phyloP scores from a whole-genome alignment of 2,329 filamentous ascomycete genomes.

The Aspergillus felis region DNA sequence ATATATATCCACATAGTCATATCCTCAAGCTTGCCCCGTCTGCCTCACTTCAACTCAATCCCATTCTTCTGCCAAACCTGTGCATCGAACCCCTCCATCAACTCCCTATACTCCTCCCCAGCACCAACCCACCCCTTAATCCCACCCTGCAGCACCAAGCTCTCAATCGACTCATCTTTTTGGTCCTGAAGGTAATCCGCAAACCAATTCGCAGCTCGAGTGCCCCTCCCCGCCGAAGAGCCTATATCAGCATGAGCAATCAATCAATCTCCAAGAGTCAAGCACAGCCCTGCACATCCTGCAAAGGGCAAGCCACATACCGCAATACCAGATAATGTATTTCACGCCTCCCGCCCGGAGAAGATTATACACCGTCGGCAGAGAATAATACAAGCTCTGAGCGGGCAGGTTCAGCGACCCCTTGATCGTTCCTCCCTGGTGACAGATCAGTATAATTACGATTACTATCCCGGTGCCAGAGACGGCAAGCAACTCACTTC shows the following conservation, averaged over 20 bases:
- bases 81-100: constrained; percentile 40
- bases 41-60: neutral
- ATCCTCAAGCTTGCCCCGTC: neutral
- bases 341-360: constrained; percentile 27
- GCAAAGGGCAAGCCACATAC: constrained; percentile 21
- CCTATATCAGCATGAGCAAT: constrained; percentile 32
- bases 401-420: constrained; percentile 50
- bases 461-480: no score
- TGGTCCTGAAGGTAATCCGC: constrained; percentile 47
- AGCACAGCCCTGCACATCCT: neutral
- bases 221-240: constrained; percentile 53
- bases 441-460: neutral
- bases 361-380: constrained; percentile 34
- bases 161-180: constrained; percentile 42
- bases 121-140: constrained; percentile 54
- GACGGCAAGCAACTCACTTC: constrained; percentile 31
- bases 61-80: neutral
- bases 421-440: constrained; percentile 55
- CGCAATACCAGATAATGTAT: constrained; percentile 40
- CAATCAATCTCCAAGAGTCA: neutral
- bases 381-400: constrained; percentile 36
- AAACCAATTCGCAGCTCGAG: constrained; percentile 55
- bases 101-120: constrained; percentile 45
- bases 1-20: no score
- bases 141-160: constrained; percentile 49